Base-by-base conservation (phyloP, 768 basidiomycete genomes). In the Rossbeevera mucosa region DNA sequence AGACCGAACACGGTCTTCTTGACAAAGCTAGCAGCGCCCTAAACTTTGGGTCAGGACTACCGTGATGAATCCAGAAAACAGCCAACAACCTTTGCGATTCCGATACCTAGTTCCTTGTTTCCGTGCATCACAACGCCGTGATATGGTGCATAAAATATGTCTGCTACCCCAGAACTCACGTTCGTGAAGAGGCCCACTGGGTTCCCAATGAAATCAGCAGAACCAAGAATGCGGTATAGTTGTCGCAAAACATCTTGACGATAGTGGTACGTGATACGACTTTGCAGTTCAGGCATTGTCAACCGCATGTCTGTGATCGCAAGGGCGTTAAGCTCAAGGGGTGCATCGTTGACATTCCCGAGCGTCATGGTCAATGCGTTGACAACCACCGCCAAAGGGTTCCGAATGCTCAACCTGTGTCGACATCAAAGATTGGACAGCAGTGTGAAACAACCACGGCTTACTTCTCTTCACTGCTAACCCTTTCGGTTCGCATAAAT, bases 81-180 rank as follows among this genome's bases (percentile, higher is more conserved):
- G 40, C 44, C 29, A 29, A 52, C 56, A 57, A 91, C 92, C 77
- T 96, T 93, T 7, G 94, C 94, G 52, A 97, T 91, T 20, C 94
- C 92, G 53, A 93, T 85, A 3, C 94, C 96, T 24, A 98, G 71
- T 52, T 97, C 95, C 63, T 85, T 87, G 69, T 94, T 95, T 3
- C 95, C 95, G 62, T 93, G 93, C 81, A 95, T 89, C 51, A 99
- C 88, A 26, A 94, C 89, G 29, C 94, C 94, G 52, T 94, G 87
- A 76, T 94, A 96, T 2, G 96, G 96, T 68, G 97, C 95, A 59
- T 98, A 96, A 76, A 99, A 98, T 59, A 98, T 94, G 68, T 99
- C 96, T 48, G 90, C 90, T 5, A 98, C 91, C 11, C 96, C 96
- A 25, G 94, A 96, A 64, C 92, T 95, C 64, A 99, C 94, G 64